Evolutionary conservation across 2,329 filamentous ascomycete genomes (phyloP).

Genomic region (Aspergillus fijiensis): DNA sequence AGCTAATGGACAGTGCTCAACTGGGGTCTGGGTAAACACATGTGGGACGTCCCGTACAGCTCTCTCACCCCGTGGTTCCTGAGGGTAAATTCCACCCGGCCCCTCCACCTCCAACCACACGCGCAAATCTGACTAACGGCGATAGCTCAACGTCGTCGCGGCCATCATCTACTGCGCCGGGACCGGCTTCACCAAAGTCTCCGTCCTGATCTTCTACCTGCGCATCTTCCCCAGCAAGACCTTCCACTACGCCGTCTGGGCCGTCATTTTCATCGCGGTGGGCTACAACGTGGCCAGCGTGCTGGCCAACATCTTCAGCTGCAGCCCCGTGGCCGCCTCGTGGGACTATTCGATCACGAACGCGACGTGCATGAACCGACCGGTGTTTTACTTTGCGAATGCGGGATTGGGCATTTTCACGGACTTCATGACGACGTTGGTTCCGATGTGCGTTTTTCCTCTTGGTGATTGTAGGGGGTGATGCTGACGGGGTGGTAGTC

Average conservation of each 20-base stretch:
- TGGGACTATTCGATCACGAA: conserved; percentile 25
- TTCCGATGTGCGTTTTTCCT: conserved; percentile 26
- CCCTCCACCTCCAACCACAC: not conserved
- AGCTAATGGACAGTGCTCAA: conserved; percentile 22
- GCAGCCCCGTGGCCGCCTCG: conserved; percentile 25
- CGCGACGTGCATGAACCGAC: conserved; percentile 27
- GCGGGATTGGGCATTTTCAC: conserved; percentile 30
- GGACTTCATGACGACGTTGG: conserved; percentile 29
- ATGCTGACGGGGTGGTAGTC: conserved; percentile 17
- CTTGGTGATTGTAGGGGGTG: not conserved
- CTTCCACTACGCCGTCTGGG: conserved; percentile 26
- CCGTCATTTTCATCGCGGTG: conserved; percentile 24
- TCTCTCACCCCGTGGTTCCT: conserved; percentile 24
- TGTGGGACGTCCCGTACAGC: conserved; percentile 28
- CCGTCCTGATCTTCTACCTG: conserved; percentile 31
- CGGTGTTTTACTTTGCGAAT: conserved; percentile 33
- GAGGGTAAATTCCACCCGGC: conserved; percentile 16
- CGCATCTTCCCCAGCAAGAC: conserved; percentile 31
- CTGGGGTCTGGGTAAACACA: conserved; percentile 29
- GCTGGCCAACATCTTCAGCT: conserved; percentile 29
- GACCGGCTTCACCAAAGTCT: conserved; percentile 32
- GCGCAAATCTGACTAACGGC: not conserved
- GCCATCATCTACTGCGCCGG: conserved; percentile 31
- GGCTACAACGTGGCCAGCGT: conserved; percentile 30
- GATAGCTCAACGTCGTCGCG: conserved; percentile 28